Conservation (phyloP, 2,329 filamentous ascomycete species). For the Penicillium sp. region DNA sequence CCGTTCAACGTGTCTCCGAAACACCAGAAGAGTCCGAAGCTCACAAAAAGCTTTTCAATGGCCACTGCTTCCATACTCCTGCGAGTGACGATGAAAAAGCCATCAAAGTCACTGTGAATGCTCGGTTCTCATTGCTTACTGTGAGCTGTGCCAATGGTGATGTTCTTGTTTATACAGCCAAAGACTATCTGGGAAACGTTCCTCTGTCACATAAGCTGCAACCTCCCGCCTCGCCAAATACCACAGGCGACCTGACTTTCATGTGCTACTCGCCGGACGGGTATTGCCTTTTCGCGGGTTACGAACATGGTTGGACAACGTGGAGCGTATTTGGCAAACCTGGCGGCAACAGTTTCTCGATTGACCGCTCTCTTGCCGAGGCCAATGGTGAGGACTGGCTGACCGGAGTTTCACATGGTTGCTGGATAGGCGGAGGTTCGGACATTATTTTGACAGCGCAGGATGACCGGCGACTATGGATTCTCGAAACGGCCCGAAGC, state of each 20-base stretch:
- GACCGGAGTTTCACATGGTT: conserved; percentile 74
- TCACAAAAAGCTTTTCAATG: conserved; percentile 76
- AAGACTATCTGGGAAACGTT: conserved; percentile 92
- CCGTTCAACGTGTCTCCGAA: conserved; percentile 73
- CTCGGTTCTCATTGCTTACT: conserved; percentile 90
- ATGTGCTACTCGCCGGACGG: conserved; percentile 92
- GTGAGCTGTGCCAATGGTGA: conserved; percentile 80
- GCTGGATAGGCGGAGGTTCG: conserved; percentile 86
- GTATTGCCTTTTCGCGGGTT: conserved; percentile 93
- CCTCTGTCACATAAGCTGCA: conserved; percentile 80
- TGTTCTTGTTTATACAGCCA: conserved; percentile 87
- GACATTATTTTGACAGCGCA: conserved; percentile 77
- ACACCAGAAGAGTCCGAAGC: conserved; percentile 50
- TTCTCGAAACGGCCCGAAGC: conserved; percentile 90
- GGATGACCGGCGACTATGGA: conserved; percentile 80
- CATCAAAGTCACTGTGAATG: conserved; percentile 82
- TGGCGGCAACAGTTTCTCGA: conserved; percentile 80
- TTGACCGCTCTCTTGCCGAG: conserved; percentile 67
- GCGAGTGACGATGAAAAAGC: conserved; percentile 65
- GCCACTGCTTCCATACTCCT: conserved; percentile 87
- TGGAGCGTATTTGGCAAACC: conserved; percentile 98
- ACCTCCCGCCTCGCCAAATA: conserved; percentile 68
- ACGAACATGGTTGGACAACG: conserved; percentile 88
- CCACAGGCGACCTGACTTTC: conserved; percentile 73
- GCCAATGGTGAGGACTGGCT: conserved; percentile 83